Conservation (phyloP, 169 alveolate species). For the Eimeria tenella region DNA sequence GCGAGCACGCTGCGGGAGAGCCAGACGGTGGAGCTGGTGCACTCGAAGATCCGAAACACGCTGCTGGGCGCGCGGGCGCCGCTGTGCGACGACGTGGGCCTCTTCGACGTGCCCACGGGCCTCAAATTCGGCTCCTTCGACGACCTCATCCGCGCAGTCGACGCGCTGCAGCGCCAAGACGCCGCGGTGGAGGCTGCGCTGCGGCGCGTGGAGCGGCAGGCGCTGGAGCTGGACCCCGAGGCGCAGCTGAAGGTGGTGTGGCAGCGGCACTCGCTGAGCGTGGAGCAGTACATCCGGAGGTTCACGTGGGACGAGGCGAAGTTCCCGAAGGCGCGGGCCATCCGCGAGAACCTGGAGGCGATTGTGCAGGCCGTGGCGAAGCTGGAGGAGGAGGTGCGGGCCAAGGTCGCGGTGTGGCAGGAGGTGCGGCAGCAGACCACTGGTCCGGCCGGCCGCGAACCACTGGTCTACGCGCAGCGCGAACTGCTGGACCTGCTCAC, state of each 20-base stretch:
- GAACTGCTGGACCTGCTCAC: constrained; percentile 87
- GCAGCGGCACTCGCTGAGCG: constrained; percentile 78
- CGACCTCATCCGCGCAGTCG: constrained; percentile 82
- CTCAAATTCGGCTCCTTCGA: constrained; percentile 88
- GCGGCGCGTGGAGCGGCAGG: constrained; percentile 85
- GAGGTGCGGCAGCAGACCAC: constrained; percentile 82
- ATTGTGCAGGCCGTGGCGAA: constrained; percentile 86
- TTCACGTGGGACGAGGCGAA: constrained; percentile 92
- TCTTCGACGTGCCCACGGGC: constrained; percentile 84
- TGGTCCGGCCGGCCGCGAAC: background rate
- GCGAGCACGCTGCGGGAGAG: constrained; percentile 24
- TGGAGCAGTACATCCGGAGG: constrained; percentile 84
- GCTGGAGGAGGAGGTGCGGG: constrained; percentile 85
- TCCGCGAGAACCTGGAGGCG: constrained; percentile 83
- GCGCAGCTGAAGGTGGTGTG: constrained; percentile 74
- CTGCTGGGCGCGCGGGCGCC: constrained; percentile 35
- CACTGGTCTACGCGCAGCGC: constrained; percentile 65
- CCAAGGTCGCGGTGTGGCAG: constrained; percentile 82
- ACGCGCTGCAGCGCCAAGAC: constrained; percentile 84
- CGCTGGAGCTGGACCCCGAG: constrained; percentile 81
- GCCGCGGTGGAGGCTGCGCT: constrained; percentile 84
- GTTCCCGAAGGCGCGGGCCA: constrained; percentile 87
- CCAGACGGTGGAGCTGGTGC: constrained; percentile 16
- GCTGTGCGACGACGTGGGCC: constrained; percentile 81
- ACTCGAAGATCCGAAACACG: constrained; percentile 7